Base-by-base conservation (phyloP, 75 land plant species). In the Cunninghamia lanceolata region DNA sequence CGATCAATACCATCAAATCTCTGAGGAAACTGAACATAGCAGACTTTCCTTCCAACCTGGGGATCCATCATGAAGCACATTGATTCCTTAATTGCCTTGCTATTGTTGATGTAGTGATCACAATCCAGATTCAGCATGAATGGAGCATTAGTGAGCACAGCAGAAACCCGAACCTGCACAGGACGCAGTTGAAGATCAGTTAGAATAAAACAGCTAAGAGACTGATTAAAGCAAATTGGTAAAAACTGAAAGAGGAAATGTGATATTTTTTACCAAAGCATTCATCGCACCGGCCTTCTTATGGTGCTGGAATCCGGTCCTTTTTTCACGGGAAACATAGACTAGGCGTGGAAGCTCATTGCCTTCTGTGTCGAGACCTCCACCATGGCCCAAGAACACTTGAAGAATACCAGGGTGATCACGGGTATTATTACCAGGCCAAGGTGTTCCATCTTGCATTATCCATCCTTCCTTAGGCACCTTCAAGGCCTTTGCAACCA, bases 391-490 rank as follows among this genome's bases (percentile, higher is more conserved):
- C 43, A 96, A 89, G 88, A 96, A 96, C 39, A 95, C 97, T 77
- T 95, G 97, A 78, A 95, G 95, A 96, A 95, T 95, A 40, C 97
- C 97, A 15, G 97, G 97, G 42, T 95, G 97, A 85, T 95, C 97
- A 74, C 89, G 90, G 25, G 96, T 94, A 82, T 95, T 95, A 89
- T 95, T 95, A 50, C 97, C 97, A 17, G 97, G 97, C 97, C 97
- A 95, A 38, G 97, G 97, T 21, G 96, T 95, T 9, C 99, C 99
- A 88, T 98, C 99, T 83, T 96, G 95, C 99, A 98, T 96, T 45
- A 96, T 97, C 99, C 99, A 98, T 10, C 99, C 99, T 79, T 95
- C 99, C 42, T 91, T 85, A 13, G 99, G 99, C 50, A 94, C 95
- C 83, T 95, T 95, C 83, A 54, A 76, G 70, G 97, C 94, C 66